Evolutionary conservation across 345 rosid species (phyloP).

Genomic region (Brassica carinata): DNA sequence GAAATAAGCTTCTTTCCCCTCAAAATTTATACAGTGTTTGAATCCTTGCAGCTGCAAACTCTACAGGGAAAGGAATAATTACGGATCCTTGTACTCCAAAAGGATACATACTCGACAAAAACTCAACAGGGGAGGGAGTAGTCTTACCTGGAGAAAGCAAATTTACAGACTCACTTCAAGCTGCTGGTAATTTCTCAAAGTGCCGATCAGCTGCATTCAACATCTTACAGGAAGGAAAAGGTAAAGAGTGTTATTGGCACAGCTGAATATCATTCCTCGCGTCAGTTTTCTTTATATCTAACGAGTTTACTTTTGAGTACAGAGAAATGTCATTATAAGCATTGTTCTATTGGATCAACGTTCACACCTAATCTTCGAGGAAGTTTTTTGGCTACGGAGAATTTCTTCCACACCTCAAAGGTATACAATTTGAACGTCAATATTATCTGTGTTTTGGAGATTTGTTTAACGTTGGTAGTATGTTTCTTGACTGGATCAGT

Average conservation of each 20-base stretch:
- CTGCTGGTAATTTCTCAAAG: conserved; percentile 82
- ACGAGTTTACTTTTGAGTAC: conserved; percentile 17
- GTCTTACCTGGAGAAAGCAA: conserved; percentile 42
- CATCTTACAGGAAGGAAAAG: conserved; percentile 77
- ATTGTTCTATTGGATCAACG: conserved; percentile 72
- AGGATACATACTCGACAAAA: conserved; percentile 51
- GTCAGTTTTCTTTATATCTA: conserved; percentile 16
- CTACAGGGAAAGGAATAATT: conserved; percentile 41
- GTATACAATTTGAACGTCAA: conserved; percentile 37
- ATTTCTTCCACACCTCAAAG: conserved; percentile 87
- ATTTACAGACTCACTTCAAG: conserved; percentile 47
- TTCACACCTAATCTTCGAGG: conserved; percentile 84
- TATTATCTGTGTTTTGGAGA: background rate
- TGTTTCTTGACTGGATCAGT: conserved; percentile 46
- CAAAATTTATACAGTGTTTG: conserved; percentile 2
- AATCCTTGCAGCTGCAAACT: conserved; percentile 50
- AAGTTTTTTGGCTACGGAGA: conserved; percentile 80
- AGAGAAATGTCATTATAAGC: conserved; percentile 69
- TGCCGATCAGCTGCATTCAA: conserved; percentile 74
- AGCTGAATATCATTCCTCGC: background rate
- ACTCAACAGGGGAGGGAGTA: conserved; percentile 41
- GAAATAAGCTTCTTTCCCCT: background rate
- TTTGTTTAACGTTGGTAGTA: background rate
- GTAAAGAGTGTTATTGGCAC: conserved; percentile 33
- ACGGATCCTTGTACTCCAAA: conserved; percentile 87